Conservation (phyloP, 1,284 basidiomycete genomes). For the Rhodotorula mucilaginosa region DNA sequence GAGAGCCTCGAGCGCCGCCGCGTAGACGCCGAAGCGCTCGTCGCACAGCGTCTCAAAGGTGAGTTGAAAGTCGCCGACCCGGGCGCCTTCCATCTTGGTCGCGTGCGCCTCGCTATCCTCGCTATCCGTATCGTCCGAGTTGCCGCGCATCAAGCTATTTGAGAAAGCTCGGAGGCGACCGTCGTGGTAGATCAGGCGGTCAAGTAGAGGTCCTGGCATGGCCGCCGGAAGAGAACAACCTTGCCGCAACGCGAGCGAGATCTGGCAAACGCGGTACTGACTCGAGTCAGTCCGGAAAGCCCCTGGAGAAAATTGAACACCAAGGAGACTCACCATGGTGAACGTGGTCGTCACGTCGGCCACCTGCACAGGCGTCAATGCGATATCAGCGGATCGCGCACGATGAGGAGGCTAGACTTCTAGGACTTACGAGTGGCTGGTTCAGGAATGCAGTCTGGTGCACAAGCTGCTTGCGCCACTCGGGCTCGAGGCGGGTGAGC, state of each 20-base stretch:
- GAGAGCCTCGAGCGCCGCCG: slow-evolving; percentile 6
- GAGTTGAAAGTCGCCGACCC: slow-evolving; percentile 12
- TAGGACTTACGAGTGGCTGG: slow-evolving; percentile 20
- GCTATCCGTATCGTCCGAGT: not conserved
- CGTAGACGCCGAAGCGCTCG: slow-evolving; percentile 13
- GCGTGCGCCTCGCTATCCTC: not conserved
- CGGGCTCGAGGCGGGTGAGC: slow-evolving; percentile 18
- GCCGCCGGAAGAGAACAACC: slow-evolving; percentile 25
- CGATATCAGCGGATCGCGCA: not conserved
- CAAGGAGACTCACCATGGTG: slow-evolving; percentile 8
- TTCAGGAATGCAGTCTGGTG: slow-evolving; percentile 33
- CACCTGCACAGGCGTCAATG: slow-evolving; percentile 7
- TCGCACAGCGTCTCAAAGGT: slow-evolving; percentile 19
- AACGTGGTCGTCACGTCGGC: slow-evolving; percentile 33
- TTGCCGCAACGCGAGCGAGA: slow-evolving; percentile 31
- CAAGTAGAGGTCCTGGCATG: slow-evolving; percentile 35
- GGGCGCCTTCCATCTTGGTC: slow-evolving; percentile 25
- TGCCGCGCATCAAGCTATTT: not conserved
- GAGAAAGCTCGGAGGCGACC: slow-evolving; percentile 10
- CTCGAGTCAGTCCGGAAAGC: not conserved
- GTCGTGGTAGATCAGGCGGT: slow-evolving; percentile 38
- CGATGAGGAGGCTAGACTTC: not conserved
- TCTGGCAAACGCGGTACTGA: not conserved
- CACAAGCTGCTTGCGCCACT: slow-evolving; percentile 26
- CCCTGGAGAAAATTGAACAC: too few relatives aligned